These are phyloP conservation scores for Jatropha multifida DNA, from an alignment of 441 rosid genomes.

Conservation along the genomic window DNA sequence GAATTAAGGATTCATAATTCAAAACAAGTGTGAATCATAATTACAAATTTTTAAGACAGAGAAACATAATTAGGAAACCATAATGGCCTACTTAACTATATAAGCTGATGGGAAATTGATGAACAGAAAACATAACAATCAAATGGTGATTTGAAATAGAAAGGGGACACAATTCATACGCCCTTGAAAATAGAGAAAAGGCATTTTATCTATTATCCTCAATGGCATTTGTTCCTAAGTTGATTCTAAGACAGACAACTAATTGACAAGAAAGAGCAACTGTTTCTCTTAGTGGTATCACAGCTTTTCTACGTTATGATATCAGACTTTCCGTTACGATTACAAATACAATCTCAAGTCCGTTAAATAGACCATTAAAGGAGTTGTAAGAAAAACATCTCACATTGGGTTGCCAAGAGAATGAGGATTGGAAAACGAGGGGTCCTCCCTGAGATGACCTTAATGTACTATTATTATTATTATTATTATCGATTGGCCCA, in stretches of 20 bases:
- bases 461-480: slow-evolving; percentile 19
- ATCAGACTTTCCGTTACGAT: too few relatives aligned
- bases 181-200: slow-evolving; percentile 24
- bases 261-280: slow-evolving; percentile 32
- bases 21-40: slow-evolving; percentile 16
- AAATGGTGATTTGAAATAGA: slow-evolving; percentile 33
- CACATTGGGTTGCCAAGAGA: slow-evolving; percentile 18
- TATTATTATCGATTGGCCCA: slow-evolving; percentile 34
- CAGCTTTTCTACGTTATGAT: too few relatives aligned
- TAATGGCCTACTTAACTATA: slow-evolving; percentile 20
- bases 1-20: slow-evolving; percentile 4
- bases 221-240: slow-evolving; percentile 17
- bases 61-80: slow-evolving; percentile 19
- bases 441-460: slow-evolving; percentile 25
- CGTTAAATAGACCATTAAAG: too few relatives aligned
- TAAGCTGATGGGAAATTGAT: slow-evolving; percentile 33
- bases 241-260: slow-evolving; percentile 31
- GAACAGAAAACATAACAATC: slow-evolving; percentile 26
- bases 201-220: slow-evolving; percentile 15
- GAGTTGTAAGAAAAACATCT: slow-evolving; percentile 26
- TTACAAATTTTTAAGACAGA: slow-evolving; percentile 24
- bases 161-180: slow-evolving; percentile 33
- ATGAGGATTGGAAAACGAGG: neutral
- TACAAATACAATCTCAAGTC: too few relatives aligned
- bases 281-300: neutral